Percentiles rank a stretch among this genome's conserved stretches.
These are phyloP conservation scores for Lablab purpureus DNA, from an alignment of 306 rosid genomes.

Conservation along the genomic window DNA sequence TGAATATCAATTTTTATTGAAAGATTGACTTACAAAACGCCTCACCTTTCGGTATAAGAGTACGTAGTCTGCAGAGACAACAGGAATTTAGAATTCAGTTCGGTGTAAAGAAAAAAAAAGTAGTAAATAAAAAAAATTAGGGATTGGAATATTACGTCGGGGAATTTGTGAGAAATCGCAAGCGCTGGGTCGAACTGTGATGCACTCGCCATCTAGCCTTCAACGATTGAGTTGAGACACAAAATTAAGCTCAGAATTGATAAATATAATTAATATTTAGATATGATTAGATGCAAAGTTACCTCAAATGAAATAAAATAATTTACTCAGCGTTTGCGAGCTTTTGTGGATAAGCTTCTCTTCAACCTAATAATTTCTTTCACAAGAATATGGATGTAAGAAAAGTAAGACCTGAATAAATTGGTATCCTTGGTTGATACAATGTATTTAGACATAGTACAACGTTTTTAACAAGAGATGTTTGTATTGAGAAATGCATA, in stretches of 20 bases:
- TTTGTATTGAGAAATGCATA: background rate
- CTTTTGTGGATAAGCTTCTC: background rate
- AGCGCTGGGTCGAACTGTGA: conserved; percentile 64
- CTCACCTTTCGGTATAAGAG: conserved; percentile 81
- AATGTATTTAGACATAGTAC: background rate
- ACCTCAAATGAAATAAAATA: background rate
- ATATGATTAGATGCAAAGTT: background rate
- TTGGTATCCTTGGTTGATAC: background rate
- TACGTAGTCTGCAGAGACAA: conserved; percentile 55
- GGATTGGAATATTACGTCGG: conserved; percentile 57
- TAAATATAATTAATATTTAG: background rate
- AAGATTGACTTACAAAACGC: background rate
- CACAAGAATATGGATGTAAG: no score
- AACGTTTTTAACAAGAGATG: background rate
- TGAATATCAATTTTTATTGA: conserved; percentile 3
- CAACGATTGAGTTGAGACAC: background rate
- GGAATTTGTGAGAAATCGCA: conserved; percentile 70
- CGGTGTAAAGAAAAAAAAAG: background rate
- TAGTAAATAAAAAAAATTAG: background rate
- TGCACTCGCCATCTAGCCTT: conserved; percentile 50
- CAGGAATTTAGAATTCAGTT: conserved; percentile 16
- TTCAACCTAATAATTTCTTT: no score
- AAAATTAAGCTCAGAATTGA: background rate
- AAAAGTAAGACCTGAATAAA: background rate
- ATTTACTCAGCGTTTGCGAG: background rate